Base-by-base conservation (phyloP, 2,329 filamentous ascomycete genomes). In the Didymella pinodella region DNA sequence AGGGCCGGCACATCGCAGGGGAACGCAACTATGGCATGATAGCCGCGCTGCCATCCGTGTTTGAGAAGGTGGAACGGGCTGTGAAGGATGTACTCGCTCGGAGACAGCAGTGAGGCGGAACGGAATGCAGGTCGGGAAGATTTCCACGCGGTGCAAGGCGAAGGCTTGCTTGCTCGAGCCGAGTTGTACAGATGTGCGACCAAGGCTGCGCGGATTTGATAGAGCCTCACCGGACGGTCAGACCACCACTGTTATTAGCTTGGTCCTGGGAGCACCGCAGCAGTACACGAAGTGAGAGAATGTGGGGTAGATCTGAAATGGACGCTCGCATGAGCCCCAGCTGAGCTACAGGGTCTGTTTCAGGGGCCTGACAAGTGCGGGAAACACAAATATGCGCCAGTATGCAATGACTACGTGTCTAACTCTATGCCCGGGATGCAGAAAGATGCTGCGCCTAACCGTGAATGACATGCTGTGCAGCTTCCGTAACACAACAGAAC, bases 1-100 rank as follows among this genome's bases (percentile, higher is more conserved):
- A 71, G 6, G 75, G 74, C n/a, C 65, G 74, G n/a, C 65, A 68
- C 57, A 70, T 76, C 49, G 56, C 57, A 31, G 75, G 74, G 1
- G 67, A 73, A 28, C 63, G 64, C 34, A 76, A 77, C 44, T 74
- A 65, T 59, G 75, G 75, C 54, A 76, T 76, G 73, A 64, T 76
- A 47, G 73, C 71, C 25, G 60, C 72, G 31, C 62, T 71, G 64
- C 71, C 73, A 0, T 64, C 49, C 7, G 47, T 61, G 14, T 76
- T 71, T 44, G 69, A 70, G n/a, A 48, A 54, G 20, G 70, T 77
- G 14, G 59, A 65, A 28, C 48, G 63, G 52, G 66, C 71, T 12
- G 69, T 74, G 45, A 70, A 68, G 54, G 65, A 69, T 7, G 67
- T 76, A 3, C 50, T 59, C 25, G 56, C 56, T 51, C 50, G 47